A percentile compares a stretch with the other conserved stretches of the same genome.
Conservation (phyloP, 148 eudicot species). For the Polygonum aviculare region DNA sequence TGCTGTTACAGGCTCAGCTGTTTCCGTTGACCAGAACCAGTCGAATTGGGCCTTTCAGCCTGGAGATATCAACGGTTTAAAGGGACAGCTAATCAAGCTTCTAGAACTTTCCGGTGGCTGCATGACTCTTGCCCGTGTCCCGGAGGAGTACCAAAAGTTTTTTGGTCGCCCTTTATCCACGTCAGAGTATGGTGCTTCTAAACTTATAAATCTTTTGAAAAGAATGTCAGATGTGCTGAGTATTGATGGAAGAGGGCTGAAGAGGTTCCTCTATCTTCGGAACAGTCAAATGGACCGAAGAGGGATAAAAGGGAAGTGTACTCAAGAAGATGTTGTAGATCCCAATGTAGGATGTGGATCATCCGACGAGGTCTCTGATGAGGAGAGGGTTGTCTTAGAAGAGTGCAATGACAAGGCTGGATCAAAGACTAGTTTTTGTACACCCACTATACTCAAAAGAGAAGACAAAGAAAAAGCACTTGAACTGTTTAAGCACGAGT, state of each 20-base stretch:
- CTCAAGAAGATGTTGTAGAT: constrained; percentile 37
- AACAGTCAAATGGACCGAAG: constrained; percentile 31
- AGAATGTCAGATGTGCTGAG: constrained; percentile 57
- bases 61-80: constrained; percentile 74
- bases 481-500: constrained; percentile 58
- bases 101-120: constrained; percentile 67
- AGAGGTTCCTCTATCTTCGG: constrained; percentile 46
- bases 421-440: constrained; percentile 15
- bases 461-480: constrained; percentile 30
- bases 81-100: constrained; percentile 64
- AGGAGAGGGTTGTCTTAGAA: constrained; percentile 44
- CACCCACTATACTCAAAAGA: constrained; percentile 8
- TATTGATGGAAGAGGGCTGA: constrained; percentile 62
- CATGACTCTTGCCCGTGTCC: constrained; percentile 56
- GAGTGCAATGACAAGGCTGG: constrained; percentile 23
- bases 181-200: constrained; percentile 65
- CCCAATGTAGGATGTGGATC: constrained; percentile 33
- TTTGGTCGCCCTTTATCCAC: constrained; percentile 73
- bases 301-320: constrained; percentile 50
- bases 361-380: constrained; percentile 77
- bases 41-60: constrained; percentile 64
- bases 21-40: constrained; percentile 33
- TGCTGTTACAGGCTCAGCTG: constrained; percentile 17
- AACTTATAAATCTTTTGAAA: constrained; percentile 76
- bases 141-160: constrained; percentile 64